Conservation (phyloP, 2,329 filamentous ascomycete species). For the Pezizomycotina sp. region DNA sequence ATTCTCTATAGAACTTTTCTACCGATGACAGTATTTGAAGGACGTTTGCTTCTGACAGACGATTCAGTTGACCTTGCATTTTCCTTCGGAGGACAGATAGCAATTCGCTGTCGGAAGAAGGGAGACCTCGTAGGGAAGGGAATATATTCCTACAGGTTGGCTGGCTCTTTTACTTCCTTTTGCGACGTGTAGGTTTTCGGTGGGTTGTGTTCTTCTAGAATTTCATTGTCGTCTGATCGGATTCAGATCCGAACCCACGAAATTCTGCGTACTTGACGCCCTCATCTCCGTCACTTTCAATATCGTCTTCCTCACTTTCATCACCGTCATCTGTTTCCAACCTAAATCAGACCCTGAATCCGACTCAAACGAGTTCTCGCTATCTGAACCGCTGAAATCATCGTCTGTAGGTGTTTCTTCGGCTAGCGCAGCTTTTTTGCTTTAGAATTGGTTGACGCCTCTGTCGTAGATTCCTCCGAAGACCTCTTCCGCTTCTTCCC, state of each 20-base stretch:
- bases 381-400: slow-evolving; percentile 4
- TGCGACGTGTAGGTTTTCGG: slow-evolving; percentile 9
- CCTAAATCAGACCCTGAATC: too few species aligned
- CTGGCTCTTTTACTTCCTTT: slow-evolving; percentile 28
- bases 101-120: slow-evolving; percentile 47
- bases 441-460: neutral
- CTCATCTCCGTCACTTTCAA: slow-evolving; percentile 37
- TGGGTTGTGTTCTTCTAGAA: slow-evolving; percentile 8
- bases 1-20: slow-evolving; percentile 64
- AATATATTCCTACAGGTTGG: slow-evolving; percentile 48
- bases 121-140: slow-evolving; percentile 66
- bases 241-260: slow-evolving; percentile 16
- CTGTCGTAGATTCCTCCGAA: too few species aligned
- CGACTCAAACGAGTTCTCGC: too few species aligned
- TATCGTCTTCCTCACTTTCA: slow-evolving; percentile 9
- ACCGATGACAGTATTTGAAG: slow-evolving; percentile 67
- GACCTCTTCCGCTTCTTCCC: slow-evolving; percentile 32
- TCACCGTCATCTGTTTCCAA: slow-evolving; percentile 37
- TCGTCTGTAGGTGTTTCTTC: slow-evolving; percentile 16
- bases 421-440: slow-evolving; percentile 3
- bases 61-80: slow-evolving; percentile 76
- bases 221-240: slow-evolving; percentile 2
- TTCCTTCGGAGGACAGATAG: slow-evolving; percentile 54
- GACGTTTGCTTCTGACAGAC: slow-evolving; percentile 80
- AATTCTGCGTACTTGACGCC: too few species aligned